Conservation (phyloP, 2,329 filamentous ascomycete species). For the Penicillium sclerotigenum region DNA sequence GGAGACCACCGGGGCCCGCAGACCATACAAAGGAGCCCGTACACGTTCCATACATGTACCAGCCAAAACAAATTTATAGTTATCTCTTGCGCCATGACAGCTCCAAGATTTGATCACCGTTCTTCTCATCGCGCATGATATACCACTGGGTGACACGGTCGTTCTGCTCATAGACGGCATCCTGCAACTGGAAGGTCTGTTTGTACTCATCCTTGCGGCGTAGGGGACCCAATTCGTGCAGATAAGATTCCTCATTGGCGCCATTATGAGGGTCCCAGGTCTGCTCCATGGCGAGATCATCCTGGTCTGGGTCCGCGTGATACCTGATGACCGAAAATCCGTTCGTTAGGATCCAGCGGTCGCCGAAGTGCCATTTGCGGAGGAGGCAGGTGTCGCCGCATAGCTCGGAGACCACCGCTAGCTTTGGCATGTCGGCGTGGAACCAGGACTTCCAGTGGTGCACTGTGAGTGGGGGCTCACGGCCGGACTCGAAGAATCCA, state of each 20-base stretch:
- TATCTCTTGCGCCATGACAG: constrained; percentile 36
- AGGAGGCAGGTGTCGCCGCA: constrained; percentile 58
- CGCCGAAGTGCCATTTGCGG: constrained; percentile 52
- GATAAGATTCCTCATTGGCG: constrained; percentile 45
- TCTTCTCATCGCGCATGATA: constrained; percentile 45
- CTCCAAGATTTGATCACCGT: constrained; percentile 42
- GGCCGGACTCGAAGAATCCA: constrained; percentile 60
- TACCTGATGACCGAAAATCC: constrained; percentile 58
- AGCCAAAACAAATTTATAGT: constrained; percentile 2
- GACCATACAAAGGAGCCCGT: constrained; percentile 2
- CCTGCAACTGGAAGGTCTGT: constrained; percentile 51
- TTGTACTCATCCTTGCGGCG: constrained; percentile 47
- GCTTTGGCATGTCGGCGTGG: constrained; percentile 48
- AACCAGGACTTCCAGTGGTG: constrained; percentile 66
- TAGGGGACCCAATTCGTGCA: constrained; percentile 55
- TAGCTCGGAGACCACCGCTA: constrained; percentile 50
- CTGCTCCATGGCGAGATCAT: constrained; percentile 49
- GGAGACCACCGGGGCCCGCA: constrained; percentile 1
- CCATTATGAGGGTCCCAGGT: constrained; percentile 52
- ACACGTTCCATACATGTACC: constrained; percentile 8
- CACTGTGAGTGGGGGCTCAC: constrained; percentile 52
- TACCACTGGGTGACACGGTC: constrained; percentile 55
- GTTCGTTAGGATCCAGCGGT: constrained; percentile 54
- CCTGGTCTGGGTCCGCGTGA: constrained; percentile 43
- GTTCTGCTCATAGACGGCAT: constrained; percentile 44